Conservation (phyloP, 345 rosid genomes). For the Arabis alpina region DNA sequence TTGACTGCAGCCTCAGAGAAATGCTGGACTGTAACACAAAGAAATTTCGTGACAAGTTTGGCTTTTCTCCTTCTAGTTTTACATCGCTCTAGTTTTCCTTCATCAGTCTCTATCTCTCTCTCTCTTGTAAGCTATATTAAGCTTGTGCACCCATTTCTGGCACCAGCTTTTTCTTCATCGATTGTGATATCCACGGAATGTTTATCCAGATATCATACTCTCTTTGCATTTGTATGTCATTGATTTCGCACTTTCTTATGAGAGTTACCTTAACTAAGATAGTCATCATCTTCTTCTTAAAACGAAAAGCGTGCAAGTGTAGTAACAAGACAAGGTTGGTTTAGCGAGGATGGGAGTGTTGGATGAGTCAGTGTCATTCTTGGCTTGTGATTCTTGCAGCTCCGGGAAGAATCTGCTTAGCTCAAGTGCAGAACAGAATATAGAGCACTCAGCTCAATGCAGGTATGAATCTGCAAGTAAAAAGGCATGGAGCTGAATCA, state of each 20-base stretch:
- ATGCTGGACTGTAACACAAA: slow-evolving; percentile 72
- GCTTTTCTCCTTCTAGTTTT: slow-evolving; percentile 38
- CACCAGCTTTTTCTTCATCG: slow-evolving; percentile 21
- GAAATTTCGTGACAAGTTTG: slow-evolving; percentile 64
- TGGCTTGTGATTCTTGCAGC: slow-evolving; percentile 29
- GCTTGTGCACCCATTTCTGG: slow-evolving; percentile 24
- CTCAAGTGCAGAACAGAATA: slow-evolving; percentile 6
- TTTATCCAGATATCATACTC: slow-evolving; percentile 18
- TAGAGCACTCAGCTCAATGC: slow-evolving; percentile 12
- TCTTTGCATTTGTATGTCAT: slow-evolving; percentile 23
- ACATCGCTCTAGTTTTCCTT: slow-evolving; percentile 8
- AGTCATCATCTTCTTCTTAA: neutral
- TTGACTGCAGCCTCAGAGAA: slow-evolving; percentile 69
- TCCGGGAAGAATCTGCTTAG: neutral
- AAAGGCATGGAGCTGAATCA: neutral
- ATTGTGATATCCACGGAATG: slow-evolving; percentile 12
- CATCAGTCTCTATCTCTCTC: slow-evolving; percentile 19
- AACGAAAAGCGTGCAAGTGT: neutral
- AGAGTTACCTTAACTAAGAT: slow-evolving; percentile 10
- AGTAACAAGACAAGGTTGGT: neutral
- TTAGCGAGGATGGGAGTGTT: neutral
- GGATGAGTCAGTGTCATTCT: slow-evolving; percentile 16
- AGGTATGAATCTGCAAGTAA: neutral
- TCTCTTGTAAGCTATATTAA: slow-evolving; percentile 26
- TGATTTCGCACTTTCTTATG: neutral